Evolutionary conservation across 139 green algal species (phyloP).

Genomic region (Chlorella sorokiniana): DNA sequence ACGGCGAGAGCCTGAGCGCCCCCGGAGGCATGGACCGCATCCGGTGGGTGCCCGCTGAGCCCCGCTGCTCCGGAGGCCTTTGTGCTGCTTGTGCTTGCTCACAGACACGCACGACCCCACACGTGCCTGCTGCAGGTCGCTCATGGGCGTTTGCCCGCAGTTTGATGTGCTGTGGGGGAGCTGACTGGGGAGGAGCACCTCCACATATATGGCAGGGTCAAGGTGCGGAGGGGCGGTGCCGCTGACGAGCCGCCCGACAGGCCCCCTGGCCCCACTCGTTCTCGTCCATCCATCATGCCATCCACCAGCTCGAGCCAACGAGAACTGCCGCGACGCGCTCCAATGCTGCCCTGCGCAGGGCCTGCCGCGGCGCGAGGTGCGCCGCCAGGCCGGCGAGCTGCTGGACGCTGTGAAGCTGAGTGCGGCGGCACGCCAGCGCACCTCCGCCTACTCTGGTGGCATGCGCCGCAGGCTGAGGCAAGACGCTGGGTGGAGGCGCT

Average conservation of each 20-base stretch:
- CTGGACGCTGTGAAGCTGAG: slow-evolving; percentile 55
- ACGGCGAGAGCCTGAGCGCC: slow-evolving; percentile 69
- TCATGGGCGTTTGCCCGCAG: slow-evolving; percentile 67
- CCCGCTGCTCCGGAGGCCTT: no score
- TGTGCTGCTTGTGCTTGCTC: neutral
- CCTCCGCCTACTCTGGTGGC: slow-evolving; percentile 72
- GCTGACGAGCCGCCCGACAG: neutral
- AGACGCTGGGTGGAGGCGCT: no score
- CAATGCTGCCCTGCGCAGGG: neutral
- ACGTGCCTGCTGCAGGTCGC: neutral
- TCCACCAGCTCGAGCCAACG: neutral
- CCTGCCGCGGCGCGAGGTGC: neutral
- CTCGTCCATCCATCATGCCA: neutral
- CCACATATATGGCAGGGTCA: slow-evolving; percentile 81
- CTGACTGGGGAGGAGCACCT: slow-evolving; percentile 93
- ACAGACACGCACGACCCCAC: neutral
- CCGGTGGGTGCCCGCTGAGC: no score
- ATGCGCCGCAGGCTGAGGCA: slow-evolving; percentile 86
- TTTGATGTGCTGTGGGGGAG: slow-evolving; percentile 96
- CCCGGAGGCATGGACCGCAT: slow-evolving; percentile 75
- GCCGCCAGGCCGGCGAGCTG: slow-evolving; percentile 6
- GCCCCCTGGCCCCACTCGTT: neutral
- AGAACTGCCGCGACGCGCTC: neutral
- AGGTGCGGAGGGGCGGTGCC: neutral
- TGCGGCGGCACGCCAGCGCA: slow-evolving; percentile 14